Evolutionary conservation across 331 rosid genomes (phyloP).

Genomic region (Malus hybrid): DNA sequence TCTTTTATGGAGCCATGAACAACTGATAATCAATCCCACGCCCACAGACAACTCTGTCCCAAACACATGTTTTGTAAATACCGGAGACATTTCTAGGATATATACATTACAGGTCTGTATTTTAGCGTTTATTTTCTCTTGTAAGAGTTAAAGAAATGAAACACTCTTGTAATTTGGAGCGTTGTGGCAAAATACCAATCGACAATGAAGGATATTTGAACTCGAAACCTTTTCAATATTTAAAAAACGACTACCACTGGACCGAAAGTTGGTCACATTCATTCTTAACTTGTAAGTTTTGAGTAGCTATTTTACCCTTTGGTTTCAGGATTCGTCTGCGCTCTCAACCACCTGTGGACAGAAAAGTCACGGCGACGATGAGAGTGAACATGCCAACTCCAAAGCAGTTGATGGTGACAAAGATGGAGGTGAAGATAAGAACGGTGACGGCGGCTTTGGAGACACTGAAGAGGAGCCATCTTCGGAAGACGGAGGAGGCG

Average conservation of each 20-base stretch:
- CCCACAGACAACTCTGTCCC: too few species aligned
- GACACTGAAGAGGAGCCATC: constrained; percentile 19
- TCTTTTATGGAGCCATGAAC: too few species aligned
- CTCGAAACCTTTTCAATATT: too few species aligned
- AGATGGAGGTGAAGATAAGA: constrained; percentile 7
- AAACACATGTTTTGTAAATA: too few species aligned
- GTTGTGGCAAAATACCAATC: neutral
- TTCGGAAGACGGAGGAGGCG: constrained; percentile 16
- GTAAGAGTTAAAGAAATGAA: too few species aligned
- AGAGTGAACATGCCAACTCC: neutral
- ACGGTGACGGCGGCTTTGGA: constrained; percentile 5
- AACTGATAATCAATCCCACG: too few species aligned
- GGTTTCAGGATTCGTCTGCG: constrained; percentile 5
- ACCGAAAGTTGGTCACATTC: neutral
- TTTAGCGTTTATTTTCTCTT: too few species aligned
- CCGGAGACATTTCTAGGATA: too few species aligned
- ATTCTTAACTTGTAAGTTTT: neutral
- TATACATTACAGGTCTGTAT: too few species aligned
- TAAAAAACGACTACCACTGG: too few species aligned
- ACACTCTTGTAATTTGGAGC: neutral
- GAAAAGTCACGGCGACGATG: neutral
- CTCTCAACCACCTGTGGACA: neutral
- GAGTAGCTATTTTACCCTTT: neutral
- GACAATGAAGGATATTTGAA: too few species aligned
- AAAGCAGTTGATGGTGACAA: constrained; percentile 19